Conservation (phyloP, 139 green algal species). For the Picochlorum costavermella region DNA sequence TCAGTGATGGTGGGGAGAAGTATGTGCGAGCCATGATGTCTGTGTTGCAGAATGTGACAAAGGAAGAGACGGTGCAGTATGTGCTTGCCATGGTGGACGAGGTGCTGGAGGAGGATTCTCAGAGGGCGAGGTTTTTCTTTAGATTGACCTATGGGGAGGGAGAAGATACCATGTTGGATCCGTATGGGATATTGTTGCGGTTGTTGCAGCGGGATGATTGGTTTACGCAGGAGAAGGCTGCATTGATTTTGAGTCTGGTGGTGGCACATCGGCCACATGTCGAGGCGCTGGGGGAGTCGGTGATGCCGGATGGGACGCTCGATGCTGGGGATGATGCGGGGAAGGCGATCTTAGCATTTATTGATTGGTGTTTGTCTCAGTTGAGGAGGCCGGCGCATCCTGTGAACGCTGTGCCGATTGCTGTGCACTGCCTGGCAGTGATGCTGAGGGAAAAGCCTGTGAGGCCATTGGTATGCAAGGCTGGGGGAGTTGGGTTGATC, state of each 20-base stretch:
- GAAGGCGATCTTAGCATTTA: constrained; percentile 42
- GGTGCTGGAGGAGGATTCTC: constrained; percentile 53
- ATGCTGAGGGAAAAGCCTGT: constrained; percentile 64
- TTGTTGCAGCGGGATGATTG: constrained; percentile 81
- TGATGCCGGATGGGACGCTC: not conserved
- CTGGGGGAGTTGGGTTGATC: constrained; percentile 51
- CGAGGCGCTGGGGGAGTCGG: not conserved
- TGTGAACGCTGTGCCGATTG: constrained; percentile 37
- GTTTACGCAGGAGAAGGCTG: constrained; percentile 82
- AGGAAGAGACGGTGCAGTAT: constrained; percentile 89
- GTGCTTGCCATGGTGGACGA: constrained; percentile 75
- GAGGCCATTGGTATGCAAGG: constrained; percentile 50
- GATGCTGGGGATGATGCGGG: not conserved
- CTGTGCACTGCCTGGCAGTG: constrained; percentile 53
- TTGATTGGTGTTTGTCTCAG: constrained; percentile 83
- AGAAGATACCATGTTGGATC: constrained; percentile 21
- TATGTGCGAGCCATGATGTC: constrained; percentile 73
- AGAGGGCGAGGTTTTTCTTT: constrained; percentile 53
- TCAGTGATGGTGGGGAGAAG: constrained; percentile 64
- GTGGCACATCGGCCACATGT: constrained; percentile 52
- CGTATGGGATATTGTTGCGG: constrained; percentile 63
- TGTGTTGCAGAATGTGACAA: constrained; percentile 78
- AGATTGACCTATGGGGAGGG: constrained; percentile 2
- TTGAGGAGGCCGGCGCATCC: constrained; percentile 65
- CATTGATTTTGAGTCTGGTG: constrained; percentile 55